Conservation (phyloP, 768 basidiomycete species). For the Cantharellus anzutake region DNA sequence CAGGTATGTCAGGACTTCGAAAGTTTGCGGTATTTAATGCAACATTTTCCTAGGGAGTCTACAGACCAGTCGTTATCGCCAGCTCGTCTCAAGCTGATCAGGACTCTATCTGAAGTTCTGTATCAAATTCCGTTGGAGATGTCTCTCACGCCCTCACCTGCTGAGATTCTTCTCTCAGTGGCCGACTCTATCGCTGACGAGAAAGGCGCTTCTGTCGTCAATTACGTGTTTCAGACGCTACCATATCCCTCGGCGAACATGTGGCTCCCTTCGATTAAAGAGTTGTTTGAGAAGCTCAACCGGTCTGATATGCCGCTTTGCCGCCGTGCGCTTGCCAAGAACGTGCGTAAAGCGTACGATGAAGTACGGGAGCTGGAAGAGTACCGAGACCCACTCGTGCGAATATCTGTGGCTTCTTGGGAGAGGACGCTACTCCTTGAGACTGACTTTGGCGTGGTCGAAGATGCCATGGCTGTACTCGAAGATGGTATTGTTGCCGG, state of each 20-base stretch:
- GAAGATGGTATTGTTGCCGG: slow-evolving; percentile 8
- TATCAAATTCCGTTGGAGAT: neutral
- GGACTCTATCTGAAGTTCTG: neutral
- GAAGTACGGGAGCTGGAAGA: slow-evolving; percentile 6
- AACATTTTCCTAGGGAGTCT: neutral
- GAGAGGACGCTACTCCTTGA: slow-evolving; percentile 1
- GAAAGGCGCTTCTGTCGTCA: neutral
- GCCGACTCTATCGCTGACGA: slow-evolving; percentile 5
- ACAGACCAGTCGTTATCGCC: neutral
- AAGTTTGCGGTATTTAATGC: neutral
- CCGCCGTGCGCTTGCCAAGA: slow-evolving; percentile 4
- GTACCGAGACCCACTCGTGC: slow-evolving; percentile 4
- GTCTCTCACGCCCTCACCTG: slow-evolving; percentile 4
- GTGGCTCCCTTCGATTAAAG: slow-evolving; percentile 2
- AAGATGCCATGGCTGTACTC: slow-evolving; percentile 1
- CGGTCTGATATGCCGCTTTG: neutral
- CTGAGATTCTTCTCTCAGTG: slow-evolving; percentile 5
- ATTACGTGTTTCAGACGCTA: neutral
- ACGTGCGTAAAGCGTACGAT: slow-evolving; percentile 2
- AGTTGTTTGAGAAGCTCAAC: slow-evolving; percentile 3
- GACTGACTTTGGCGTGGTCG: neutral
- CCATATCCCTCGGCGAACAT: neutral
- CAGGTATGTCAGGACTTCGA: neutral
- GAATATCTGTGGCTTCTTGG: slow-evolving; percentile 3
- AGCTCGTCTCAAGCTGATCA: slow-evolving; percentile 1